A percentile compares a stretch with the other conserved stretches of the same genome.
phyloP scores from a whole-genome alignment of 345 rosid genomes.

The Cardamine chenopodiifolia region DNA sequence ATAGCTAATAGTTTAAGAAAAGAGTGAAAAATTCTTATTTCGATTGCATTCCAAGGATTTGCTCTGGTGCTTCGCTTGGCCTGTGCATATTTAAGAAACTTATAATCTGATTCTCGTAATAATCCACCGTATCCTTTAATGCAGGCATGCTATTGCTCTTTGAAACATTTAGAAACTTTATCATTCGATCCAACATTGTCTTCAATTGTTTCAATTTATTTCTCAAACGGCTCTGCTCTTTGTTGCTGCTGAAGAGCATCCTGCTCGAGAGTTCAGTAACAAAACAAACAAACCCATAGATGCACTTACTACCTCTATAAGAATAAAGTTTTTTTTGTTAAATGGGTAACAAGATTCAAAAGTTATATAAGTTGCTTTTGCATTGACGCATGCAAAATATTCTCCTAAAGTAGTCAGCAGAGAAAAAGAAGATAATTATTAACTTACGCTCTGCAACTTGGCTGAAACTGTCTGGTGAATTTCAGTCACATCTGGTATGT shows the following conservation, averaged over 20 bases:
- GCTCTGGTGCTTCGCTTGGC: not conserved
- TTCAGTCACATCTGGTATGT: slow-evolving; percentile 63
- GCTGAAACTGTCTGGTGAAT: slow-evolving; percentile 60
- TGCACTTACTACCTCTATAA: too few relatives aligned
- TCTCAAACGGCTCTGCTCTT: slow-evolving; percentile 68
- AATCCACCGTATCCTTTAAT: slow-evolving; percentile 63
- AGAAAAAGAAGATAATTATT: too few relatives aligned
- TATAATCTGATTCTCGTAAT: slow-evolving; percentile 70
- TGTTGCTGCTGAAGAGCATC: slow-evolving; percentile 45
- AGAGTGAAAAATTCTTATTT: too few relatives aligned
- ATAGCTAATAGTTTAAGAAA: too few relatives aligned
- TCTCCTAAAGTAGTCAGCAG: too few relatives aligned
- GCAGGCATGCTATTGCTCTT: slow-evolving; percentile 49
- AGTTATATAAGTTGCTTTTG: not conserved
- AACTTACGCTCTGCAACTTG: slow-evolving; percentile 62
- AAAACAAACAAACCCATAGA: too few relatives aligned
- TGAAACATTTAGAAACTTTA: slow-evolving; percentile 53
- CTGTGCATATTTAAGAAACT: slow-evolving; percentile 53
- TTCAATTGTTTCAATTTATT: slow-evolving; percentile 61
- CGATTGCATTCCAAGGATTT: too few relatives aligned
- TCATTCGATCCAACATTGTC: slow-evolving; percentile 63
- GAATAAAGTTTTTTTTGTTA: not conserved
- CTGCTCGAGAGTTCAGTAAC: not conserved
- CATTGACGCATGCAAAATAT: too few relatives aligned
- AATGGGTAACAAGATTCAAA: slow-evolving; percentile 7